Base-by-base conservation (phyloP, 495 filamentous ascomycete species). In the Neurospora hispaniola region DNA sequence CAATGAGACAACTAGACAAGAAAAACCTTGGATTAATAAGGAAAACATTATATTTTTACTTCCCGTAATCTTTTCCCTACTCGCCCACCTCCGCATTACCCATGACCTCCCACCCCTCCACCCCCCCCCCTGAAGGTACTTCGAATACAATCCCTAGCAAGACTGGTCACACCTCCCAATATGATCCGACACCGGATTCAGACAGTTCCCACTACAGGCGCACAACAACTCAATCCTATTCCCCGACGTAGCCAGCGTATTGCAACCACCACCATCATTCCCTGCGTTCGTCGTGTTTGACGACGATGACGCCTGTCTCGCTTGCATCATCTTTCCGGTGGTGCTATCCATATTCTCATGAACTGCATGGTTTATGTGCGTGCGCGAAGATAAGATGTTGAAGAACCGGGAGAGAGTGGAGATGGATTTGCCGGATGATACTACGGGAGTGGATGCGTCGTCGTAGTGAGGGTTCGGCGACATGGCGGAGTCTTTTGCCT, bases 151-250 rank as follows among this genome's bases (percentile, higher is more conserved):
- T 68, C 39, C 77, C 38, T 69, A 71, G 41, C 78, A 80, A 42
- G 78, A 75, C 9, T 40, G 59, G 72, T 80, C 78, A 73, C 78
- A 80, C 70, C 78, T 59, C 39, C 78, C 78, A 54, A 80, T 79
- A 42, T 80, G 78, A 71, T 80, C 77, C 10, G 27, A 35, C 23
- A 38, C 42, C 16, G 78, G 78, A 69, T 84, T 84, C 72, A 82
- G 70, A 66, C 83, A 84, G 54, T 78, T 77, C 68, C 79, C 76
- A 27, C 79, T 75, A 44, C 83, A 84, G 18, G 80, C 74, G 31
- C 83, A 84, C 14, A 84, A 62, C 71, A 84, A 74, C 77, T 83
- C 75, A 35, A 84, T 76, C 42, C 70, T 71, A 40, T 80, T 80
- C 10, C 76, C 76, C 10, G 75, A 44, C 41, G 69, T 74, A 70